Conservation (phyloP, 768 basidiomycete species). For the Rossbeevera mucosa region DNA sequence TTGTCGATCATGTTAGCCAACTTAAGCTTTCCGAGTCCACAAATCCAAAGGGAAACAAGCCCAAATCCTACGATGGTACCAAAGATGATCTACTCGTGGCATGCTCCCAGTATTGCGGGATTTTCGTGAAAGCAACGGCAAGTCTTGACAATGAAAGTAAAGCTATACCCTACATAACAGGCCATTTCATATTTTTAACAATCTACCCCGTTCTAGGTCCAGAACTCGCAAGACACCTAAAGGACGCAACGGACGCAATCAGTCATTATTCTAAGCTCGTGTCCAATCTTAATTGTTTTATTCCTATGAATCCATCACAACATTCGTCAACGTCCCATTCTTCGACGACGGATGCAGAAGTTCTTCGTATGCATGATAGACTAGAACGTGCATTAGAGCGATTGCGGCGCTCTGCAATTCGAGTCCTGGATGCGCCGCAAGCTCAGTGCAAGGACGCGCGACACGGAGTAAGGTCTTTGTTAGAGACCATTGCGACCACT, state of each 20-base stretch:
- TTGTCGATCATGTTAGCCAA: conserved; percentile 14
- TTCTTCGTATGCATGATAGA: conserved; percentile 42
- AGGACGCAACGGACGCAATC: conserved; percentile 17
- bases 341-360: conserved; percentile 8
- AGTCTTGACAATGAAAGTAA: conserved; percentile 25
- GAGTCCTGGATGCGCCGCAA: conserved; percentile 38
- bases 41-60: not conserved
- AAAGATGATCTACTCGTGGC: conserved; percentile 27
- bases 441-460: conserved; percentile 5
- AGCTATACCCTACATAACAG: too few relatives aligned
- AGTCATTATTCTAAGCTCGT: conserved; percentile 17
- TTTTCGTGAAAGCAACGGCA: conserved; percentile 43
- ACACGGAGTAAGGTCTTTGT: conserved; percentile 25
- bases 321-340: not conserved
- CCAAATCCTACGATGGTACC: not conserved
- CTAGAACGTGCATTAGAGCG: conserved; percentile 59
- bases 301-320: not conserved
- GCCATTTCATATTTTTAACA: not conserved
- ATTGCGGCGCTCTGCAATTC: conserved; percentile 47
- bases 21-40: conserved; percentile 18
- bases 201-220: conserved; percentile 5
- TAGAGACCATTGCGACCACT: conserved; percentile 34
- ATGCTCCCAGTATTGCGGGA: conserved; percentile 38
- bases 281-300: conserved; percentile 8
- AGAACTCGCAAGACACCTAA: conserved; percentile 17